Conservation (phyloP, 371 early-diverging fungal species). For the Mucor velutinosus region DNA sequence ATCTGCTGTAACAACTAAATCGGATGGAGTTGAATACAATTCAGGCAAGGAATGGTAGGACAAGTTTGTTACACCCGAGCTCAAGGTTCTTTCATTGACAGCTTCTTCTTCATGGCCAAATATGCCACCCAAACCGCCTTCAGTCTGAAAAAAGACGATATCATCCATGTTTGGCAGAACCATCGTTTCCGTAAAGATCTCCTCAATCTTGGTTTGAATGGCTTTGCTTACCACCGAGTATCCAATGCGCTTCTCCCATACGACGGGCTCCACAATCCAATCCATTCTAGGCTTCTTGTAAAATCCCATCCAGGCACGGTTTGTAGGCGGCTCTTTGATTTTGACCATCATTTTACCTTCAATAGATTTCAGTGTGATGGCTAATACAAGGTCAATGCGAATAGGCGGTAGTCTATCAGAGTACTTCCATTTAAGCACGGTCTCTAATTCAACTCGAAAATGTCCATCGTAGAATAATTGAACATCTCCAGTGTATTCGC, state of each 20-base stretch:
- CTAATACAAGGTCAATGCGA: constrained; percentile 75
- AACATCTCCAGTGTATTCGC: constrained; percentile 74
- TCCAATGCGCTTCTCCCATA: constrained; percentile 82
- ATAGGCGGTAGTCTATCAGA: constrained; percentile 64
- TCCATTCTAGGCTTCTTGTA: constrained; percentile 78
- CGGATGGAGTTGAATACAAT: constrained; percentile 26
- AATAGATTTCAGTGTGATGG: constrained; percentile 68
- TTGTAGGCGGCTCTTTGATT: constrained; percentile 84
- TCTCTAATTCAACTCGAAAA: constrained; percentile 71
- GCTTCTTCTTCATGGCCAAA: constrained; percentile 35
- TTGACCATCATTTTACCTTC: constrained; percentile 77
- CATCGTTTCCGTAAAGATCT: constrained; percentile 76
- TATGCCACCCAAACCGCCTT: constrained; percentile 67
- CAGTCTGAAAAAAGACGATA: constrained; percentile 71
- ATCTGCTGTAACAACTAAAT: constrained; percentile 22
- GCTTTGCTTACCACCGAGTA: constrained; percentile 80
- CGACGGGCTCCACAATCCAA: constrained; percentile 80
- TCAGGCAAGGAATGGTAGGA: constrained; percentile 23
- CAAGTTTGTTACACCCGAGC: background rate
- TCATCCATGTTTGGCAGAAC: constrained; percentile 94
- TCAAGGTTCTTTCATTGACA: background rate
- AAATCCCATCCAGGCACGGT: constrained; percentile 89
- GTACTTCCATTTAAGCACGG: constrained; percentile 49
- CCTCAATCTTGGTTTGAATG: constrained; percentile 82
- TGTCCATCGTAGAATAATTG: constrained; percentile 81